Percentiles rank a stretch among this genome's conserved stretches.
Evolutionary conservation across 176 grass and related monocot species (phyloP).

Genomic region (Avena atlantica): DNA sequence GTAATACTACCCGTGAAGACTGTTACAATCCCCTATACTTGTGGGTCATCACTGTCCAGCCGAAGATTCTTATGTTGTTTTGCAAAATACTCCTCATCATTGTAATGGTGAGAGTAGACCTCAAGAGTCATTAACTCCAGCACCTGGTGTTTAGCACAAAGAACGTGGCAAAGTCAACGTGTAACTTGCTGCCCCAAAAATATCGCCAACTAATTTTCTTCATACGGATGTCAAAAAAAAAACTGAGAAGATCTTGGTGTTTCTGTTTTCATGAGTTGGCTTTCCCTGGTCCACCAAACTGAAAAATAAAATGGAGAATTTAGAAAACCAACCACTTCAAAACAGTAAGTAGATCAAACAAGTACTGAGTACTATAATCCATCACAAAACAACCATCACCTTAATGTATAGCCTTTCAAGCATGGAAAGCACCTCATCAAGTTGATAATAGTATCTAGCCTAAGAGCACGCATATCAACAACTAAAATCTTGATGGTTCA

Average conservation of each 20-base stretch:
- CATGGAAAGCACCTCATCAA: constrained; percentile 5
- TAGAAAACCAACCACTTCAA: neutral
- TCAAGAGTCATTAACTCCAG: no score
- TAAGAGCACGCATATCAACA: neutral
- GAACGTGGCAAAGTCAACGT: no score
- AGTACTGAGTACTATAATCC: neutral
- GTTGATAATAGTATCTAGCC: neutral
- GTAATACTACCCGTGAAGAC: no score
- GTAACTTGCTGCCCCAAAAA: no score
- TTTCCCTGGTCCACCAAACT: neutral
- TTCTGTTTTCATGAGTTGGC: neutral
- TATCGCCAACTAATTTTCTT: no score
- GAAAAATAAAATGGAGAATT: neutral
- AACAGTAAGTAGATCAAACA: neutral
- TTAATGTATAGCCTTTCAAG: neutral
- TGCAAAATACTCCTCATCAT: no score
- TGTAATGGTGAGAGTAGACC: no score
- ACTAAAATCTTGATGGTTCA: neutral
- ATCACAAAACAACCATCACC: neutral
- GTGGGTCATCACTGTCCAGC: no score
- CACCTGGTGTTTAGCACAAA: no score
- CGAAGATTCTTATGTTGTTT: no score
- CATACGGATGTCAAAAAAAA: no score
- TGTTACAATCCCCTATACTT: no score
- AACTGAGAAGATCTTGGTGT: neutral